Conservation (phyloP, 2,329 filamentous ascomycete species). For the Claviceps sp. region DNA sequence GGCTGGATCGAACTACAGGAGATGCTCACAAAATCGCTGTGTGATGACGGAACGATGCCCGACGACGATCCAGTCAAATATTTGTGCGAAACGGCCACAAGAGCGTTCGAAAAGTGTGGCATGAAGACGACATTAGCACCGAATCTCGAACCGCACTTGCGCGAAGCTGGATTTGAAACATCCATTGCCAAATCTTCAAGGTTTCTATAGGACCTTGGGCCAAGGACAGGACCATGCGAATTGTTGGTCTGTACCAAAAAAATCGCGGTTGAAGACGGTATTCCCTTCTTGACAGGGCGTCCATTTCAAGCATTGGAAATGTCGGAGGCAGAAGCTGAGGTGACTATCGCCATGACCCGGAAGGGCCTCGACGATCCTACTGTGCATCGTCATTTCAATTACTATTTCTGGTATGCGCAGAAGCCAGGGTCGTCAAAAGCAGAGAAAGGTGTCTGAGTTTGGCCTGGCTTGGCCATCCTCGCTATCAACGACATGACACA, state of each 20-base stretch:
- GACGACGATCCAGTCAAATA: conserved; percentile 7
- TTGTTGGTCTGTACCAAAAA: conserved; percentile 26
- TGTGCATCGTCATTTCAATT: conserved; percentile 23
- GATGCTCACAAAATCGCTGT: conserved; percentile 18
- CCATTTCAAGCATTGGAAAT: conserved; percentile 19
- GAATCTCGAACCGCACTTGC: conserved; percentile 7
- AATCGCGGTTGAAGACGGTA: conserved; percentile 20
- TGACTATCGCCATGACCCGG: conserved; percentile 14
- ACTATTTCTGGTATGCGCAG: conserved; percentile 25
- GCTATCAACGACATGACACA: too few species aligned
- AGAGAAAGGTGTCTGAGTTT: neutral
- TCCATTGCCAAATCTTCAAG: conserved; percentile 21
- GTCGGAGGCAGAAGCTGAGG: conserved; percentile 16
- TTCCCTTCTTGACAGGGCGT: conserved; percentile 22
- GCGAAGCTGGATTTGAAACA: conserved; percentile 11
- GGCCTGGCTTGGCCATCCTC: neutral
- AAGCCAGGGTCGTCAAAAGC: conserved; percentile 10
- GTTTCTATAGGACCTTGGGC: conserved; percentile 26
- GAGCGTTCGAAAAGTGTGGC: conserved; percentile 9
- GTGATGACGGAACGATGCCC: conserved; percentile 20
- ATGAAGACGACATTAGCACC: conserved; percentile 9
- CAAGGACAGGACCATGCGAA: conserved; percentile 17
- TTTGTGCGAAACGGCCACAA: conserved; percentile 6
- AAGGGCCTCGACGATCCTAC: conserved; percentile 14
- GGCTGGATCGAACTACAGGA: conserved; percentile 33